Evolutionary conservation across 352 stramenopile species (phyloP).

Genomic region (Pythium dissotocum): DNA sequence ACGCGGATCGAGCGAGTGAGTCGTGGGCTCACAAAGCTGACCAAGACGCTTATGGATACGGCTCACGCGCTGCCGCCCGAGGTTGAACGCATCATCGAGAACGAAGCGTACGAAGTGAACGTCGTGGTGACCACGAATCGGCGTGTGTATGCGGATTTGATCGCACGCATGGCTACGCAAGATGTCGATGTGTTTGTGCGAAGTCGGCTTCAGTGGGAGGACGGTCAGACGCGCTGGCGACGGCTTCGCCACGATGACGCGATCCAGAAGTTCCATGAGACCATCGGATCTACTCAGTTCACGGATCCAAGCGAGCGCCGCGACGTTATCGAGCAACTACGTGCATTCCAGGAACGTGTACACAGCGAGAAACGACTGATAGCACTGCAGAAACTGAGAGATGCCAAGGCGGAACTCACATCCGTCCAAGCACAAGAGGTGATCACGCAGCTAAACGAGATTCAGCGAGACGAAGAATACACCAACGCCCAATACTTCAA

Average conservation of each 20-base stretch:
- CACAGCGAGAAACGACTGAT: conserved; percentile 57
- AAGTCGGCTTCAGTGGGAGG: conserved; percentile 65
- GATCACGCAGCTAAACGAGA: conserved; percentile 40
- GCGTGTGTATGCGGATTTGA: conserved; percentile 67
- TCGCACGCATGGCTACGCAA: conserved; percentile 59
- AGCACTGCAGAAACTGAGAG: conserved; percentile 49
- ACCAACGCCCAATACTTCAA: conserved; percentile 61
- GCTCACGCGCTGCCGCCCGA: conserved; percentile 60
- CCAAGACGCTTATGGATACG: conserved; percentile 60
- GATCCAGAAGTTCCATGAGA: conserved; percentile 56
- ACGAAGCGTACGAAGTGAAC: conserved; percentile 78
- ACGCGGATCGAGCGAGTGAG: conserved; percentile 47
- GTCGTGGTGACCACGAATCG: conserved; percentile 82
- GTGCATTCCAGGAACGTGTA: conserved; percentile 43
- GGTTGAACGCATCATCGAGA: conserved; percentile 75
- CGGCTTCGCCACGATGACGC: conserved; percentile 74
- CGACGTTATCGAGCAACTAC: conserved; percentile 55
- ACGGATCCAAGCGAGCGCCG: conserved; percentile 66
- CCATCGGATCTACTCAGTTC: conserved; percentile 63
- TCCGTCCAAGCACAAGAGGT: conserved; percentile 42
- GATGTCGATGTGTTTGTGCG: conserved; percentile 70
- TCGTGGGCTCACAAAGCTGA: conserved; percentile 42
- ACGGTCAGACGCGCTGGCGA: conserved; percentile 63
- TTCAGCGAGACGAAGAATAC: conserved; percentile 72
- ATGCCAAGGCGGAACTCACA: conserved; percentile 41